These are phyloP conservation scores for Nitzschia sp. DNA, from an alignment of 108 stramenopile species.

Conservation along the genomic window DNA sequence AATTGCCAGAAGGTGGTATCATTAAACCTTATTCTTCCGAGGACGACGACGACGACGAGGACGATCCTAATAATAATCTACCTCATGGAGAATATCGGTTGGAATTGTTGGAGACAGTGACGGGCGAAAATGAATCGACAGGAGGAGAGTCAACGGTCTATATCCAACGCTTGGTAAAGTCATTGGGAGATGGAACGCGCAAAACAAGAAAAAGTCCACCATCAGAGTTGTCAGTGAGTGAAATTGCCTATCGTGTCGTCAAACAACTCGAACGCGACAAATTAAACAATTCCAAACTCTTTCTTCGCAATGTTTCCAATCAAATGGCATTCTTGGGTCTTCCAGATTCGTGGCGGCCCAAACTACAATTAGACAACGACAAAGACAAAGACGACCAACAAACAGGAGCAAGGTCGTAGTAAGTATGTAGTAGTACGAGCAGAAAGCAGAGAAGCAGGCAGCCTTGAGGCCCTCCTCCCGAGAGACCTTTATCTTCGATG, in stretches of 20 bases:
- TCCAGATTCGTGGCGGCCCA: slow-evolving; percentile 39
- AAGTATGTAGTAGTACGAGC: too few species aligned
- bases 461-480: too few species aligned
- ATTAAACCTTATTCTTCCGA: slow-evolving; percentile 6
- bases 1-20: slow-evolving; percentile 28
- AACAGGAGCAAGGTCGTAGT: too few species aligned
- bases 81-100: slow-evolving; percentile 57
- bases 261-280: slow-evolving; percentile 45
- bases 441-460: too few species aligned
- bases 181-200: slow-evolving; percentile 41
- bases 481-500: too few species aligned
- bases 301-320: slow-evolving; percentile 56
- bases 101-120: slow-evolving; percentile 62
- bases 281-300: slow-evolving; percentile 31
- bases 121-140: slow-evolving; percentile 65
- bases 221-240: slow-evolving; percentile 38
- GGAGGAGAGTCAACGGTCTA: slow-evolving; percentile 77
- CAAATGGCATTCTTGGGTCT: slow-evolving; percentile 65
- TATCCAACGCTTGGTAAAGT: slow-evolving; percentile 63
- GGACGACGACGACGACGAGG: slow-evolving; percentile 41
- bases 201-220: slow-evolving; percentile 32
- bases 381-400: too few species aligned
- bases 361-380: too few species aligned
- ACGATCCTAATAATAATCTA: slow-evolving; percentile 52
- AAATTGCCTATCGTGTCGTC: slow-evolving; percentile 49